Evolutionary conservation across 345 rosid species (phyloP).

Genomic region (Fremontodendron californicum): DNA sequence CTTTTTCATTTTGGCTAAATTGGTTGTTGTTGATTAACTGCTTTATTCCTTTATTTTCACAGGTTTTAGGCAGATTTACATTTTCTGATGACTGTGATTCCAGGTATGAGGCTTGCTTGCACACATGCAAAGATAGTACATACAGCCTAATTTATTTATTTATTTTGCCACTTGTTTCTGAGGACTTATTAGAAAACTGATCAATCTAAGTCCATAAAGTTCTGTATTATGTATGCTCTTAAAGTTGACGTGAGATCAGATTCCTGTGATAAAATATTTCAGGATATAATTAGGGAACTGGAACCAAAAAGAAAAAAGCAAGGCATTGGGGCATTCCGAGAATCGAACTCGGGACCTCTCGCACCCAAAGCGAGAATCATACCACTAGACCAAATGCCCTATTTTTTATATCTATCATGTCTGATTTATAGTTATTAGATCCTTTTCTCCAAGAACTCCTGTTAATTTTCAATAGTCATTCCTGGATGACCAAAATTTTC

Average conservation of each 20-base stretch:
- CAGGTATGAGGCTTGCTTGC: neutral
- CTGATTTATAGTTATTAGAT: neutral
- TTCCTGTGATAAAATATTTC: too few relatives aligned
- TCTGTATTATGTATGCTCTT: neutral
- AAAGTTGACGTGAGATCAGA: neutral
- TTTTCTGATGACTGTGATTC: neutral
- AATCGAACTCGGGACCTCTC: slow-evolving; percentile 74
- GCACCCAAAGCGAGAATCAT: slow-evolving; percentile 90
- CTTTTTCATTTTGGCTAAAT: neutral
- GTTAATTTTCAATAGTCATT: neutral
- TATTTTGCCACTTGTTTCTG: neutral
- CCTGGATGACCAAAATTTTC: neutral
- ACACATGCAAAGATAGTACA: too few relatives aligned
- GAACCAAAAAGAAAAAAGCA: too few relatives aligned
- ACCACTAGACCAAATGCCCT: slow-evolving; percentile 80
- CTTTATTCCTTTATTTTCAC: too few relatives aligned
- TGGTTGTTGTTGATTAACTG: too few relatives aligned
- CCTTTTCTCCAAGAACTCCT: neutral
- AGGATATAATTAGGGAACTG: too few relatives aligned
- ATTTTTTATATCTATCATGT: too few relatives aligned
- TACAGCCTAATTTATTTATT: too few relatives aligned
- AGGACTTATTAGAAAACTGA: neutral
- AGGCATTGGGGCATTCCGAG: slow-evolving; percentile 49
- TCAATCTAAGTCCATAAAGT: neutral
- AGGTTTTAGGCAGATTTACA: too few relatives aligned